A percentile compares a stretch with the other conserved stretches of the same genome.
Evolutionary conservation across 2,329 filamentous ascomycete genomes (phyloP).

Genomic region (Ceratocystis destructans): DNA sequence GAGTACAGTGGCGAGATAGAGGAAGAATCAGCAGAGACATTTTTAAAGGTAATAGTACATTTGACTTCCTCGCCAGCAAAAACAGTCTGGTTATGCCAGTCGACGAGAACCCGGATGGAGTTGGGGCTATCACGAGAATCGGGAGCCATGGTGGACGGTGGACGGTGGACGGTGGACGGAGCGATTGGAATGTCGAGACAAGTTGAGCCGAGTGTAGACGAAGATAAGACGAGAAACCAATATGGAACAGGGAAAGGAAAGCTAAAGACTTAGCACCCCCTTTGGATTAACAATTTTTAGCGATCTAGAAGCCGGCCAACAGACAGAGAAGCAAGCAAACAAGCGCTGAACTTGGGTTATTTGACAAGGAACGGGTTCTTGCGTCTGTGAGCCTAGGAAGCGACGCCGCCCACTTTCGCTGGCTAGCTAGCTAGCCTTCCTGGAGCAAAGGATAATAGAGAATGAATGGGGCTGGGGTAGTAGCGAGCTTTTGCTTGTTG

Average conservation of each 20-base stretch:
- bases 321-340: not conserved
- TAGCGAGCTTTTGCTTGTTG: not conserved
- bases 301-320: not conserved
- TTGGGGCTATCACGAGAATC: slow-evolving; percentile 41
- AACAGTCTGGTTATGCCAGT: slow-evolving; percentile 85
- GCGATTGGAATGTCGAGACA: slow-evolving; percentile 11
- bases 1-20: slow-evolving; percentile 11
- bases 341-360: not conserved
- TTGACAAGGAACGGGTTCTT: not conserved
- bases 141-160: slow-evolving; percentile 34
- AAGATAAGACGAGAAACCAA: not conserved
- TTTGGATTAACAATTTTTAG: not conserved
- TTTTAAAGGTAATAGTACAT: slow-evolving; percentile 94
- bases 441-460: not conserved
- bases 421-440: not conserved
- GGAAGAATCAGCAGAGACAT: slow-evolving; percentile 43
- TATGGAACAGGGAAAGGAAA: not conserved
- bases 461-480: slow-evolving; percentile 2
- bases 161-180: slow-evolving; percentile 24
- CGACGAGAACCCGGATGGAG: slow-evolving; percentile 76
- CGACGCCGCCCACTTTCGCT: not conserved
- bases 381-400: not conserved
- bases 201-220: not conserved
- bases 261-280: no score
- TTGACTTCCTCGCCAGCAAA: slow-evolving; percentile 94